These are phyloP conservation scores for Aspergillus vadensis DNA, from an alignment of 2,329 filamentous ascomycete species.

Conservation along the genomic window DNA sequence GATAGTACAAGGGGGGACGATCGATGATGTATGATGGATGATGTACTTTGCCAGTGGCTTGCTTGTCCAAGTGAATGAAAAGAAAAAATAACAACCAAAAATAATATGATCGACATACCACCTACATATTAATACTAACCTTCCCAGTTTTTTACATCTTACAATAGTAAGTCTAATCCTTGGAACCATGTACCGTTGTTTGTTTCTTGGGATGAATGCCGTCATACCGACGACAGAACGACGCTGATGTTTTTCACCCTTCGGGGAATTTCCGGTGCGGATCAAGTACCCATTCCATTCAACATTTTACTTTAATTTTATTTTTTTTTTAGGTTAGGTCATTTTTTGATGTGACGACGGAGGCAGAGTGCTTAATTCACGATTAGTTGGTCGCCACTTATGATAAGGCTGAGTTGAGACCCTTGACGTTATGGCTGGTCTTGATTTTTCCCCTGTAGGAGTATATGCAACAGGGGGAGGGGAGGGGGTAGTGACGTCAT, in stretches of 20 bases:
- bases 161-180: not conserved
- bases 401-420: too few relatives aligned
- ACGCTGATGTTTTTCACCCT: not conserved
- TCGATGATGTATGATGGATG: constrained; percentile 10
- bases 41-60: too few relatives aligned
- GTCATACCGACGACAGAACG: constrained; percentile 18
- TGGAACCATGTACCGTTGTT: not conserved
- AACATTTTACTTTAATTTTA: too few relatives aligned
- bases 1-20: not conserved
- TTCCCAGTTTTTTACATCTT: not conserved
- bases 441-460: not conserved
- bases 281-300: not conserved
- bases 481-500: not conserved
- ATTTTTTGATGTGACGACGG: not conserved
- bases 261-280: constrained; percentile 2
- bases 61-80: too few relatives aligned
- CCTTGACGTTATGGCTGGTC: not conserved
- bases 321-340: too few relatives aligned
- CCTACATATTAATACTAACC: not conserved
- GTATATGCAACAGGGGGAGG: not conserved
- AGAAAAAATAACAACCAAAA: not conserved
- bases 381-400: not conserved
- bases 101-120: not conserved
- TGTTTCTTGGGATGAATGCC: not conserved
- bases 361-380: too few relatives aligned